Conservation (phyloP, 331 rosid genomes). For the Pyrus hybrid region DNA sequence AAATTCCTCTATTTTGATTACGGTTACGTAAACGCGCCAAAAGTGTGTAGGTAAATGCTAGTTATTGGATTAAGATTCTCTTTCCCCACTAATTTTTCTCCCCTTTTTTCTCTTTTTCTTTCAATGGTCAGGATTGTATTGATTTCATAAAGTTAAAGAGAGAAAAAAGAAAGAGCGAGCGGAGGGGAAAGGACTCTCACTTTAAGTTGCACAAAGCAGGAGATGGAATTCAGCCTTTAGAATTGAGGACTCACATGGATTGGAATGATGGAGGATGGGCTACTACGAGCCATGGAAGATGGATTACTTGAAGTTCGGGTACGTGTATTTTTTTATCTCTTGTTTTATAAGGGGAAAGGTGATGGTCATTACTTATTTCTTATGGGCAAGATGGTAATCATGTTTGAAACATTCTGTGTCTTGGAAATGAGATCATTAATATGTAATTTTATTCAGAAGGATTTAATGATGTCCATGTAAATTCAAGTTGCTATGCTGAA, state of each 20-base stretch:
- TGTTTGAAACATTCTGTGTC: background rate
- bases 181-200: background rate
- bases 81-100: too few species aligned
- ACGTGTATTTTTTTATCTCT: background rate
- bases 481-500: background rate
- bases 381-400: background rate
- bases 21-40: too few species aligned
- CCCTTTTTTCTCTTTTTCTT: too few species aligned
- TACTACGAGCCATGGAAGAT: background rate
- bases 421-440: background rate
- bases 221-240: background rate
- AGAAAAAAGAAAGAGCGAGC: too few species aligned
- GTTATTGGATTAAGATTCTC: too few species aligned
- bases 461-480: background rate
- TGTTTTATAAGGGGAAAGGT: background rate
- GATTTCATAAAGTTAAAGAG: too few species aligned
- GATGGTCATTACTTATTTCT: background rate
- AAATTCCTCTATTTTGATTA: too few species aligned
- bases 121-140: too few species aligned
- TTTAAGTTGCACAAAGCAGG: background rate
- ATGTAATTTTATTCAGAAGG: background rate
- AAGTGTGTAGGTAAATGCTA: too few species aligned
- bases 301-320: background rate
- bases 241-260: slow-evolving; percentile 15
- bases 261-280: slow-evolving; percentile 10